These are phyloP conservation scores for Craterostigma plantagineum DNA, from an alignment of 257 asterid species.

Conservation along the genomic window DNA sequence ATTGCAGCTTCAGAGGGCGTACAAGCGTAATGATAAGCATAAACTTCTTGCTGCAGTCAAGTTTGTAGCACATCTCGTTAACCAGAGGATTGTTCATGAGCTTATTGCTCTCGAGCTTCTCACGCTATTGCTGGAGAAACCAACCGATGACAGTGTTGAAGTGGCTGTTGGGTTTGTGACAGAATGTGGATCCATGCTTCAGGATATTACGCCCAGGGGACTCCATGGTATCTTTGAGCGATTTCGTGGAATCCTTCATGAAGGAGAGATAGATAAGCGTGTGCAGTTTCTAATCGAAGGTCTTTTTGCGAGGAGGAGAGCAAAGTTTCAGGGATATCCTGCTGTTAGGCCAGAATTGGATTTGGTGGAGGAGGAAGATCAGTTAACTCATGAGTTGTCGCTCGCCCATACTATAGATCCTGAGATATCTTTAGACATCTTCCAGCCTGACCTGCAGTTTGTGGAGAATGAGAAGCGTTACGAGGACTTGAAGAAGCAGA, in stretches of 20 bases:
- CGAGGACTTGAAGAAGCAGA: conserved; percentile 73
- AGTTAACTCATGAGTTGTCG: conserved; percentile 73
- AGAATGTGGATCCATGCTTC: conserved; percentile 81
- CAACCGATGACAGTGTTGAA: conserved; percentile 90
- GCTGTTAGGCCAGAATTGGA: conserved; percentile 86
- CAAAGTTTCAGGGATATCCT: conserved; percentile 83
- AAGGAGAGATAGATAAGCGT: conserved; percentile 87
- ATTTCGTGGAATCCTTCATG: conserved; percentile 89
- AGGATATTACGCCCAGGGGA: conserved; percentile 73
- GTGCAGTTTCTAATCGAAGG: conserved; percentile 84
- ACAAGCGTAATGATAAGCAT: conserved; percentile 83
- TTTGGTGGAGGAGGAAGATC: conserved; percentile 90
- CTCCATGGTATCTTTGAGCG: conserved; percentile 89
- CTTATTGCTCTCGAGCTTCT: conserved; percentile 88
- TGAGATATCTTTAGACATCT: conserved; percentile 63
- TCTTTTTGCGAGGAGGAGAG: conserved; percentile 81
- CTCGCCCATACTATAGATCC: conserved; percentile 59
- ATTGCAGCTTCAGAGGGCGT: conserved; percentile 59
- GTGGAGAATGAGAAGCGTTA: conserved; percentile 60
- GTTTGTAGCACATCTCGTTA: conserved; percentile 84
- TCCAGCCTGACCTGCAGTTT: conserved; percentile 66
- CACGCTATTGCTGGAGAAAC: conserved; percentile 55
- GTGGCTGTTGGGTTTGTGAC: conserved; percentile 87
- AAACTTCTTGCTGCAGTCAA: conserved; percentile 80
- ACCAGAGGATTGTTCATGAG: conserved; percentile 86